Evolutionary conservation across 1,139 yeast species (phyloP).

Genomic region (Wickerhamomyces sp.): DNA sequence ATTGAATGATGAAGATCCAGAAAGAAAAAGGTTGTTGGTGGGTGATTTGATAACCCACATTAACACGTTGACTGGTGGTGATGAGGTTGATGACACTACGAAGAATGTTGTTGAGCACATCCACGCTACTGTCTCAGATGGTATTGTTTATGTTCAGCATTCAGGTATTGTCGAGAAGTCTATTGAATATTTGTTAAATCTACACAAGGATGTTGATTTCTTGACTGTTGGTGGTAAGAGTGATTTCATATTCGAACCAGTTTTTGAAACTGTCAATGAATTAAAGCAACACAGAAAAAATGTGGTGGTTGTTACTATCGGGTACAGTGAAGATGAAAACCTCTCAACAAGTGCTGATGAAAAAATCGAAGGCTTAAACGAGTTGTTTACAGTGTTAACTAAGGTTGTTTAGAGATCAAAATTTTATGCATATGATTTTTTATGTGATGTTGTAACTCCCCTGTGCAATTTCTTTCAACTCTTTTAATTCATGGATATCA

Average conservation of each 20-base stretch:
- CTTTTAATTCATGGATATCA: slow-evolving; percentile 49
- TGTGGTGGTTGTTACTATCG: slow-evolving; percentile 53
- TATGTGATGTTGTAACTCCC: slow-evolving; percentile 18
- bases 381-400: slow-evolving; percentile 49
- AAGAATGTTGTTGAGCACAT: slow-evolving; percentile 26
- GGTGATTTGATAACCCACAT: slow-evolving; percentile 87
- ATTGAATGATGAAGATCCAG: slow-evolving; percentile 55
- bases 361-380: slow-evolving; percentile 74
- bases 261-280: slow-evolving; percentile 55
- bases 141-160: slow-evolving; percentile 63
- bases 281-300: slow-evolving; percentile 28
- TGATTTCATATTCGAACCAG: slow-evolving; percentile 64
- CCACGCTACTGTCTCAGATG: slow-evolving; percentile 73
- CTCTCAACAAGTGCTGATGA: slow-evolving; percentile 50
- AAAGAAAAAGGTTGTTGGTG: slow-evolving; percentile 59
- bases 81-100: neutral
- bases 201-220: slow-evolving; percentile 29
- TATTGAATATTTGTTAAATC: slow-evolving; percentile 36
- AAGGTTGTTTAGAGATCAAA: too few species aligned
- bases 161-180: slow-evolving; percentile 49
- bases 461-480: slow-evolving; percentile 45
- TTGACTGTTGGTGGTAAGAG: slow-evolving; percentile 59
- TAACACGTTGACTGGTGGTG: slow-evolving; percentile 33
- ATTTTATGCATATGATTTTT: too few species aligned
- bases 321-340: slow-evolving; percentile 42